Conservation (phyloP, 805 yeast species). For the Yarrowia phangngaensis region DNA sequence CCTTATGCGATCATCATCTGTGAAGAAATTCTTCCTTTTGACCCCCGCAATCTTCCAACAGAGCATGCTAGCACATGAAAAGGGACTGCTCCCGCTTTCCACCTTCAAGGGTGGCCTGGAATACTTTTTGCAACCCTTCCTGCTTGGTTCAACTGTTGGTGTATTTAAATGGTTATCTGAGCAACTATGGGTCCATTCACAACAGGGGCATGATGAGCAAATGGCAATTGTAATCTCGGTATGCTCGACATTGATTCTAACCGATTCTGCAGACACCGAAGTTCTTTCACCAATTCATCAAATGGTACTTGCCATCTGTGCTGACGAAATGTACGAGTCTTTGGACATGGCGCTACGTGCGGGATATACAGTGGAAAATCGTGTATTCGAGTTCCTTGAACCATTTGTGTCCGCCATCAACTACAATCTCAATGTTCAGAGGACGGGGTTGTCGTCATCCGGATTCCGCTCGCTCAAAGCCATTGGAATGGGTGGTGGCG, state of each 20-base stretch:
- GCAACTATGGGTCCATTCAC: conserved; percentile 39
- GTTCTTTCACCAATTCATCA: conserved; percentile 48
- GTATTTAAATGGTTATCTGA: conserved; percentile 50
- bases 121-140: conserved; percentile 76
- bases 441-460: not conserved
- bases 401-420: conserved; percentile 27
- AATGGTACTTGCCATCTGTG: conserved; percentile 39
- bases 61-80: conserved; percentile 57
- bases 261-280: conserved; percentile 43
- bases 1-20: conserved; percentile 59
- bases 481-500: conserved; percentile 21
- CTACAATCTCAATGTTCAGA: conserved; percentile 16
- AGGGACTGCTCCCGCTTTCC: conserved; percentile 54
- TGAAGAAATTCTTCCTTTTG: conserved; percentile 62
- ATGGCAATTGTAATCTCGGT: conserved; percentile 39
- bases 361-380: conserved; percentile 27
- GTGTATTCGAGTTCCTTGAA: conserved; percentile 28
- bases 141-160: conserved; percentile 55
- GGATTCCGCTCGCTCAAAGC: conserved; percentile 22
- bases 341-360: conserved; percentile 28
- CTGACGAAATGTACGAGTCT: conserved; percentile 34
- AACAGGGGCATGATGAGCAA: conserved; percentile 12
- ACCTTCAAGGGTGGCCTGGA: conserved; percentile 75
- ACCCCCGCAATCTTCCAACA: conserved; percentile 74
- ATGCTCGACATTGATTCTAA: conserved; percentile 44